Evolutionary conservation across 108 stramenopile genomes (phyloP).

Genomic region (Cyclostephanos invisitatus): DNA sequence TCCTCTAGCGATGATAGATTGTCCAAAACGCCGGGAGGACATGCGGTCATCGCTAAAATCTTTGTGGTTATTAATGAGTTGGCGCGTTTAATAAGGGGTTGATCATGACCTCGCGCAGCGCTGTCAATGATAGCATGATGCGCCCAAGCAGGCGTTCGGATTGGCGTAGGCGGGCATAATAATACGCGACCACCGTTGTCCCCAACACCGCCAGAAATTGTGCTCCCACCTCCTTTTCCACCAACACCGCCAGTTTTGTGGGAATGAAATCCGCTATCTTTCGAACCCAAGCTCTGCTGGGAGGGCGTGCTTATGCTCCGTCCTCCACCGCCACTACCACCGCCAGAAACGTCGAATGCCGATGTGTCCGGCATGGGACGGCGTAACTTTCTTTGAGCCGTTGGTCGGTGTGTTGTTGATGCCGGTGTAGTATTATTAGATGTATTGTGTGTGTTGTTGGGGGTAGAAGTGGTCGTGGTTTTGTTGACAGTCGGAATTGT

Average conservation of each 20-base stretch:
- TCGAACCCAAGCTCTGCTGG: conserved; percentile 37
- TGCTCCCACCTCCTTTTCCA: conserved; percentile 23
- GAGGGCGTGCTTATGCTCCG: conserved; percentile 33
- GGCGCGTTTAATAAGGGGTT: conserved; percentile 38
- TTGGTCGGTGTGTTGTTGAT: conserved; percentile 32
- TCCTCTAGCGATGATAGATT: conserved; percentile 73
- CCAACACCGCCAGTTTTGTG: conserved; percentile 42
- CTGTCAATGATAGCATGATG: conserved; percentile 42
- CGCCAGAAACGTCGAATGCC: conserved; percentile 58
- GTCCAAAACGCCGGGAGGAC: conserved; percentile 68
- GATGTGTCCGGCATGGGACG: conserved; percentile 85
- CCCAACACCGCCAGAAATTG: conserved; percentile 13
- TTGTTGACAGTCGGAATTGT: conserved; percentile 5
- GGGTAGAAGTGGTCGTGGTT: conserved; percentile 21
- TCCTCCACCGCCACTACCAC: conserved; percentile 3
- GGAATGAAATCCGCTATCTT: conserved; percentile 49
- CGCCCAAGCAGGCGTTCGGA: conserved; percentile 79
- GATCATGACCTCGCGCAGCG: conserved; percentile 27
- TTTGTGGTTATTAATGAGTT: conserved; percentile 73
- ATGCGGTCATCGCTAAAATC: conserved; percentile 69
- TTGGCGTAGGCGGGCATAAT: conserved; percentile 76
- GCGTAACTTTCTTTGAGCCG: conserved; percentile 34
- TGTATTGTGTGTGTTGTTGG: conserved; percentile 35
- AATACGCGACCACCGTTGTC: not conserved
- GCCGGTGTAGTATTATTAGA: not conserved